Evolutionary conservation across 805 yeast species (phyloP), one percentile per base, ranked within the genome.

Genomic region (Ogataea philodendri): DNA sequence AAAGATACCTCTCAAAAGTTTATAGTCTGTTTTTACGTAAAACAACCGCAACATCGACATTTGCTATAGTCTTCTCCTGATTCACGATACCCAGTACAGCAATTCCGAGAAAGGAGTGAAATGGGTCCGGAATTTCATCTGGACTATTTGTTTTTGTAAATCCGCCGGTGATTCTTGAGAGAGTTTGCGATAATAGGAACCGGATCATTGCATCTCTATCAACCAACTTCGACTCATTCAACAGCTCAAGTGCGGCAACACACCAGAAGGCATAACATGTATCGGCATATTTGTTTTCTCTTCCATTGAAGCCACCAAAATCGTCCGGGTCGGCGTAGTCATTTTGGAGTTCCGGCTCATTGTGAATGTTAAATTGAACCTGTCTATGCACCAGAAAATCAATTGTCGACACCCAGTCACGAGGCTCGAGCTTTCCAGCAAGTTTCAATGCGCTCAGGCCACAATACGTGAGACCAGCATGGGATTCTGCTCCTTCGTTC

Each of bases 211-310:
- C 53, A 0, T 55, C 52, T 5, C 39, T 22, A 42, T 78, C 65
- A 1, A 72, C 46, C 9, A 76, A 51, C 0, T 41, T 37, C 0
- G 35, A 33, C 14, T 15, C 14, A 5, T 47, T 42, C 0, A 85
- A 48, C 9, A 81, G 47, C 1, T 53, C 48, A 42, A 86, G 61
- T 4, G 85, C 65, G 2, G 76, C 89, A 10, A 77, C 50, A 29
- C 76, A 73, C 96, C 96, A 88, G 69, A 87, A 88, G 5, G 82
- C 74, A 53, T 88, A 88, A 62, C 97, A 88, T 0, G 95, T 82
- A 58, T 88, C 97, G 3, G 83, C 83, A 39, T 69, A 72, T 56
- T 88, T 88, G 56, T 86, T 86, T n/a, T 75, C 78, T 30, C 97
- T 67, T 1, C 97, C 97, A 57, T 87, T 85, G 54, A 84, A 78